A percentile compares a stretch with the other conserved stretches of the same genome.
These are phyloP conservation scores for Phytopythium kandeliae DNA, from an alignment of 352 stramenopile species.

Conservation along the genomic window DNA sequence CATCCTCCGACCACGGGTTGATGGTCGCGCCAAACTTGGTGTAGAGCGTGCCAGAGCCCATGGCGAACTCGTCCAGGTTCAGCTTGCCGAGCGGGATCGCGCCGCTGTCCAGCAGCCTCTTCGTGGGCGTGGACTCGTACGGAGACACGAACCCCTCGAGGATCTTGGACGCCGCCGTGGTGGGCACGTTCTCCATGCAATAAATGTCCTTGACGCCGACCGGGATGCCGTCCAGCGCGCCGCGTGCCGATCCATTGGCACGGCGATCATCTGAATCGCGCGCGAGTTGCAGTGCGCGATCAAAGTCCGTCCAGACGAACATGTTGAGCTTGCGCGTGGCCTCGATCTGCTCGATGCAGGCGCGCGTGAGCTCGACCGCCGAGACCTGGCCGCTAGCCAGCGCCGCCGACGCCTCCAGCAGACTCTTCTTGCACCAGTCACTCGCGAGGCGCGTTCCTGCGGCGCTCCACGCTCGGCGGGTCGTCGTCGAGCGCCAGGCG, in stretches of 20 bases:
- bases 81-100: conserved; percentile 94
- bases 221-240: conserved; percentile 92
- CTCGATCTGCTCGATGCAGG: conserved; percentile 73
- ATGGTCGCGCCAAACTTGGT: conserved; percentile 80
- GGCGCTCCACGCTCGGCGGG: neutral
- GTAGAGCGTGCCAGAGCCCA: conserved; percentile 95
- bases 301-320: conserved; percentile 73
- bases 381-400: conserved; percentile 43
- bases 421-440: conserved; percentile 57
- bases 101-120: conserved; percentile 83
- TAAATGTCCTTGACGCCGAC: conserved; percentile 97
- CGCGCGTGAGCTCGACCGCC: conserved; percentile 53
- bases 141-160: conserved; percentile 86
- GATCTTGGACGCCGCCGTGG: conserved; percentile 88
- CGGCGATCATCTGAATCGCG: conserved; percentile 75
- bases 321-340: conserved; percentile 68
- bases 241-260: conserved; percentile 23
- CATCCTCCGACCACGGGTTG: conserved; percentile 82
- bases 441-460: conserved; percentile 21
- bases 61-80: conserved; percentile 99
- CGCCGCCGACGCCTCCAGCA: conserved; percentile 45
- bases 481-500: neutral
- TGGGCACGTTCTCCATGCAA: conserved; percentile 84
- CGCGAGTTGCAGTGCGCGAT: conserved; percentile 61
- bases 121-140: conserved; percentile 86